phyloP scores from a whole-genome alignment of 2,329 filamentous ascomycete genomes.

The Hymenoscyphus salicellus region DNA sequence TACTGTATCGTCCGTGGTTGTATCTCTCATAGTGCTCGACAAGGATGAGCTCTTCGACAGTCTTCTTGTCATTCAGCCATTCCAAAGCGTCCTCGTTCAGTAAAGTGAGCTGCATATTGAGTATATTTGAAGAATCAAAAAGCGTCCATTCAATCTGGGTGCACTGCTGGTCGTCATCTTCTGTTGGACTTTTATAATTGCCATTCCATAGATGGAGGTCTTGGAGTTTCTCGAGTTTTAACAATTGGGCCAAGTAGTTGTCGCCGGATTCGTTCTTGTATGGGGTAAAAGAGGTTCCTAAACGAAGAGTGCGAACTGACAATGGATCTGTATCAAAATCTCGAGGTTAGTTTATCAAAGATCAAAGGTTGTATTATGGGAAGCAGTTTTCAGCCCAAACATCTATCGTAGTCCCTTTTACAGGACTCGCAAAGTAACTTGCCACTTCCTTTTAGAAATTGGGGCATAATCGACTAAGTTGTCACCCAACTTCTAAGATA shows the following conservation, averaged over 20 bases:
- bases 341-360: background rate
- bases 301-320: constrained; percentile 8
- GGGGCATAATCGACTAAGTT: background rate
- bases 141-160: constrained; percentile 10
- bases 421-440: background rate
- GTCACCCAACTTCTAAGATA: background rate
- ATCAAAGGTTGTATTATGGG: background rate
- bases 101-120: constrained; percentile 9
- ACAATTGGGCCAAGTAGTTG: constrained; percentile 11
- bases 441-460: background rate
- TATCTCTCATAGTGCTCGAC: constrained; percentile 14
- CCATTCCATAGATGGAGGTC: constrained; percentile 14
- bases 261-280: background rate
- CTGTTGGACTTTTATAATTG: background rate
- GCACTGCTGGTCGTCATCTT: background rate
- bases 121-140: constrained; percentile 4
- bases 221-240: background rate
- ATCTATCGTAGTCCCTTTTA: background rate
- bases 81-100: constrained; percentile 2
- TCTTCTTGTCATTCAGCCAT: constrained; percentile 11
- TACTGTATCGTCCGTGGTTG: constrained; percentile 10
- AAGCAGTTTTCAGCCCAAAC: background rate
- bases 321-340: constrained; percentile 3
- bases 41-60: constrained; percentile 16
- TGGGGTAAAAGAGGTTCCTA: constrained; percentile 9